Conservation (phyloP, 208 protist genomes). For the Trypanosoma scelopori region DNA sequence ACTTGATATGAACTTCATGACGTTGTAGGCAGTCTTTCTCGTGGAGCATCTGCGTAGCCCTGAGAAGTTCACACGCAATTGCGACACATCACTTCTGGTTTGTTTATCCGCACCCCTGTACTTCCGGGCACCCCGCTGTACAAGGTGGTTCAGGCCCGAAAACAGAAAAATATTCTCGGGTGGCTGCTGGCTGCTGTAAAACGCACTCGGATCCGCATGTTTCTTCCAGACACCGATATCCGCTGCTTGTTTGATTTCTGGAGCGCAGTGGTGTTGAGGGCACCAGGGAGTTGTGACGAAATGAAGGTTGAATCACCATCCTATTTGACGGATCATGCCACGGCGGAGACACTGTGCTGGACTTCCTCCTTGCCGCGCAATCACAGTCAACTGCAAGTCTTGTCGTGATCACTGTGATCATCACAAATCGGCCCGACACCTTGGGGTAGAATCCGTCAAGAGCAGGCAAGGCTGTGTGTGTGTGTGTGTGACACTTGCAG, state of each 20-base stretch:
- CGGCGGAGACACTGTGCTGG: conserved; percentile 90
- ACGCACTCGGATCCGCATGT: conserved; percentile 75
- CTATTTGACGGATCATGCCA: conserved; percentile 80
- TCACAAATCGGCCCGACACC: conserved; percentile 89
- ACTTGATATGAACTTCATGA: conserved; percentile 92
- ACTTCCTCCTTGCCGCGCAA: conserved; percentile 95
- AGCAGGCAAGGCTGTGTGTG: conserved; percentile 81
- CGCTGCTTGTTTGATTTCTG: conserved; percentile 93
- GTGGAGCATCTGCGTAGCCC: conserved; percentile 88
- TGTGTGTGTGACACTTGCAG: too few relatives aligned
- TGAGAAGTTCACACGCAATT: conserved; percentile 88
- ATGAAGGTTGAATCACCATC: conserved; percentile 64
- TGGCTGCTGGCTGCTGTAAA: conserved; percentile 78
- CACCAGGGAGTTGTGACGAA: conserved; percentile 67
- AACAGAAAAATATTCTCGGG: conserved; percentile 81
- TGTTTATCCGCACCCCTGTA: conserved; percentile 90
- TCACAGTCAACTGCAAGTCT: conserved; percentile 82
- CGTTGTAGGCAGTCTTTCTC: conserved; percentile 92
- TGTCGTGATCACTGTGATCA: conserved; percentile 84
- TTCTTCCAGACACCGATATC: conserved; percentile 68
- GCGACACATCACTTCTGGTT: conserved; percentile 93
- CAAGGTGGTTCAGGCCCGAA: conserved; percentile 88
- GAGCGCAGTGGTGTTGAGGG: conserved; percentile 74
- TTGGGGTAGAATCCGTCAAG: conserved; percentile 82
- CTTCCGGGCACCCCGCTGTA: conserved; percentile 90